phyloP scores from a whole-genome alignment of 345 rosid species.

The Eutrema japonicum region DNA sequence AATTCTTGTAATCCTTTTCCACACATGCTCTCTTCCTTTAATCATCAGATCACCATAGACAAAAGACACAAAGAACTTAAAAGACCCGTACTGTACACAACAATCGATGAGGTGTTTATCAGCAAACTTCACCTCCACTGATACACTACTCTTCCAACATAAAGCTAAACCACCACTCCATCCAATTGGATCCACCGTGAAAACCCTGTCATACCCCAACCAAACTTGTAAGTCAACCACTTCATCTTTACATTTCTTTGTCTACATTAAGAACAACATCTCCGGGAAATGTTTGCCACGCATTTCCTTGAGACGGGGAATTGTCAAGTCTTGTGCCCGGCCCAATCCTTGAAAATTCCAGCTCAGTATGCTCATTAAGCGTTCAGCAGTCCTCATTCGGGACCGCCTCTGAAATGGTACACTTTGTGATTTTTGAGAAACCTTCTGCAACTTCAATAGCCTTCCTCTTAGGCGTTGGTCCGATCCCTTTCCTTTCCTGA shows the following conservation, averaged over 20 bases:
- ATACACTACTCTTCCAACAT: background rate
- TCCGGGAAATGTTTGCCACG: background rate
- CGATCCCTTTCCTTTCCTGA: no score
- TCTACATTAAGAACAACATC: background rate
- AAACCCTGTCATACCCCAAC: background rate
- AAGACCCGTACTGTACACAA: background rate
- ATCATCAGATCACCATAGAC: background rate
- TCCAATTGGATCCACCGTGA: background rate
- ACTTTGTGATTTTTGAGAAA: no score
- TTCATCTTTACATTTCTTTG: background rate
- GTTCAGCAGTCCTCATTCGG: background rate
- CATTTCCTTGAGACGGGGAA: background rate
- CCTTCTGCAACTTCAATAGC: no score
- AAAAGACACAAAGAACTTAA: no score
- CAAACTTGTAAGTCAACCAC: background rate
- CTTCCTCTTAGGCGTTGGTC: no score
- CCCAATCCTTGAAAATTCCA: background rate
- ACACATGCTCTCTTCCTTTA: rapidly evolving
- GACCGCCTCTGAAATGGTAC: background rate
- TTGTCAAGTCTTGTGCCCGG: background rate
- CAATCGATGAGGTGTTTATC: background rate
- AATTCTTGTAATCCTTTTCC: background rate
- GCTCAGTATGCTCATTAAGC: no score
- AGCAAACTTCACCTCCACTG: rapidly evolving
- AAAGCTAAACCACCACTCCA: background rate